Evolutionary conservation across 345 rosid genomes (phyloP), one percentile per base, ranked within the genome.

Genomic region (Hibiscus trionum): DNA sequence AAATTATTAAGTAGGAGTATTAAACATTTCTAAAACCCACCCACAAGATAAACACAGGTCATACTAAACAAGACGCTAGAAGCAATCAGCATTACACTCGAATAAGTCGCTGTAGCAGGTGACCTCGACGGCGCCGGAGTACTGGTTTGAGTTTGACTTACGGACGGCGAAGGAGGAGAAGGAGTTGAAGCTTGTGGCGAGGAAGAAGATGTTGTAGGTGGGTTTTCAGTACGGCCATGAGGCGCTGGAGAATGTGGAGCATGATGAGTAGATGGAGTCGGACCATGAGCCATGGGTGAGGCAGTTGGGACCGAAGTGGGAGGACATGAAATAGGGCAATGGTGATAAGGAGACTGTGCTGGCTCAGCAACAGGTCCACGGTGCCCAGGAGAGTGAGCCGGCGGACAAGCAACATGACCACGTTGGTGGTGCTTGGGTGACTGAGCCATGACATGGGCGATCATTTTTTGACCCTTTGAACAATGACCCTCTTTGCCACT

Each of bases 401-500:
- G 58, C 0, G 56, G 15, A 47, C 35, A 31, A 10, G 50, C 14
- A 12, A 46, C 14, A 15, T 2, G 16, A 15, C 53, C 14, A 0
- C 14, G 16, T 17, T 12, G 3, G 52, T 4, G 24, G 58, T n/a
- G 58, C 11, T 8, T 55, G 21, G 21, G 58, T 7, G 24, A 55
- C 3, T 8, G 58, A 7, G 24, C 75, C 59, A 44, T 21, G 3
- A 91, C 97, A 9, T 72, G 75, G 5, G 86, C 78, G 46, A 73
- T 65, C 59, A 89, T 24, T 71, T 82, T 93, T 10, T 90, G 96
- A 0, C 89, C 96, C 26, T 81, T 81, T 24, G 58, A 33, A 71
- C 96, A 90, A 58, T 77, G 78, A n/a, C 75, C 82, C 62, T 71
- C 33, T 7, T 79, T 80, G 11, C 90, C 97, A 75, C 90, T 84